Conservation (phyloP, 805 yeast genomes). For the Cyberlindnera japonica region DNA sequence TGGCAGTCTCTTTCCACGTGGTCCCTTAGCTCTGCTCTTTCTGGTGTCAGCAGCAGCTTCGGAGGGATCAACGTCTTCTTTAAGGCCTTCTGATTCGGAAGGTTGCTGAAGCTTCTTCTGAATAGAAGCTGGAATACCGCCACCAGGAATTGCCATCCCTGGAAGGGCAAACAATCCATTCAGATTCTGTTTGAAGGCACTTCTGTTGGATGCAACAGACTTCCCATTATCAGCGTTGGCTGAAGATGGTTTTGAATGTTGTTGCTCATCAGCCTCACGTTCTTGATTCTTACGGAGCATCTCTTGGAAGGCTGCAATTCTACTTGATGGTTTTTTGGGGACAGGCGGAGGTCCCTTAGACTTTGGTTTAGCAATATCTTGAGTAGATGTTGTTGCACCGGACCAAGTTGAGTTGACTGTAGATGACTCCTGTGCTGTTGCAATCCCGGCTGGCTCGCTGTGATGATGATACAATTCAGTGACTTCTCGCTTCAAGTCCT, state of each 20-base stretch:
- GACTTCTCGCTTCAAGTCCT: conserved; percentile 11
- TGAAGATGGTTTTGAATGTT: conserved; percentile 46
- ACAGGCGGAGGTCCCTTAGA: conserved; percentile 56
- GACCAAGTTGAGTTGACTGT: neutral
- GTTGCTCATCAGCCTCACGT: conserved; percentile 40
- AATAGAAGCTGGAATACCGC: conserved; percentile 23
- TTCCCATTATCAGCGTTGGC: neutral
- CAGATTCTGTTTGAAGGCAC: conserved; percentile 49
- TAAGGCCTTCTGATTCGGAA: conserved; percentile 1
- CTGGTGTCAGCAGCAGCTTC: conserved; percentile 33
- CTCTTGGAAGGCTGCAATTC: conserved; percentile 78
- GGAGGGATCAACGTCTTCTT: conserved; percentile 7
- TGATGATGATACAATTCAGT: conserved; percentile 4
- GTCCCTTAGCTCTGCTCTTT: conserved; percentile 63
- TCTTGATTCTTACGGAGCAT: conserved; percentile 61
- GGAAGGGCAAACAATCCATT: conserved; percentile 60
- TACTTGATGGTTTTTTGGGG: conserved; percentile 75
- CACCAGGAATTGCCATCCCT: conserved; percentile 39
- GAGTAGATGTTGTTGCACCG: neutral
- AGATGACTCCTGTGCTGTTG: neutral
- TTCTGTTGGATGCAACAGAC: conserved; percentile 19
- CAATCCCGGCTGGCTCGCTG: neutral
- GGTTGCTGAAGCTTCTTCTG: conserved; percentile 10
- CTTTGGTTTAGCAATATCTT: conserved; percentile 10
- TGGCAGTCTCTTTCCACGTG: conserved; percentile 70